Evolutionary conservation across 1,284 basidiomycete genomes (phyloP), one percentile per base, ranked within the genome.

Genomic region (Ganoderma boninense): DNA sequence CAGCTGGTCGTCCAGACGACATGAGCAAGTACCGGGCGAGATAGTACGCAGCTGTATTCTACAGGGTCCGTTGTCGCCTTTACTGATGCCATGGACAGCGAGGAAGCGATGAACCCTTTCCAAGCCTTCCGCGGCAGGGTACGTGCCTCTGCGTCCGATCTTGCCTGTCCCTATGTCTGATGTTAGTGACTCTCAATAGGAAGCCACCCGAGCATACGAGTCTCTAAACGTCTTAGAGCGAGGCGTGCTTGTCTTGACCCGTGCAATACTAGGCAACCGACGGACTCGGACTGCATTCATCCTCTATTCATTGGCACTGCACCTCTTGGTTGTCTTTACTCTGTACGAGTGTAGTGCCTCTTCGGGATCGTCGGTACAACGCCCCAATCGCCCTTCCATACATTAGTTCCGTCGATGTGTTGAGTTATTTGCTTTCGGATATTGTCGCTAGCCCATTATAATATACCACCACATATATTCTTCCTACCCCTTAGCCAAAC

Each of bases 61-160:
- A 32, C 40, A 13, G 10, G 5, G 42, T 20, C 26, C 16, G 38
- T 14, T 20, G 40, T 2, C 16, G 16, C 18, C 46, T 56, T 62
- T n/a, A 62, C 61, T 63, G 26, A 54, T n/a, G 42, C 43, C 32
- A 0, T 13, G 4, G 20, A 23, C 61, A 80, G 79, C 79, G 97
- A 99, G 79, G 95, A 98, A 80, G 90, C 93, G 62, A 95, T 99
- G 90, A 98, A 99, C 78, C 97, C 97, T 0, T 99, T 99, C 80
- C 96, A 98, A 80, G 95, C 94, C 4, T 99, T 99, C 87, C 90
- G 96, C 71, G 97, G 97, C 4, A 86, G 95, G 79, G 97, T 97
- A 77, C 78, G 95, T 88, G 20, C 43, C n/a, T 26, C 46, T 13
- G 38, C 29, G 2, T 20, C 14, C 10, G 18, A 32, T 8, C 13